Evolutionary conservation across 2,329 filamentous ascomycete species (phyloP).

Genomic region (Curvularia spicifera): DNA sequence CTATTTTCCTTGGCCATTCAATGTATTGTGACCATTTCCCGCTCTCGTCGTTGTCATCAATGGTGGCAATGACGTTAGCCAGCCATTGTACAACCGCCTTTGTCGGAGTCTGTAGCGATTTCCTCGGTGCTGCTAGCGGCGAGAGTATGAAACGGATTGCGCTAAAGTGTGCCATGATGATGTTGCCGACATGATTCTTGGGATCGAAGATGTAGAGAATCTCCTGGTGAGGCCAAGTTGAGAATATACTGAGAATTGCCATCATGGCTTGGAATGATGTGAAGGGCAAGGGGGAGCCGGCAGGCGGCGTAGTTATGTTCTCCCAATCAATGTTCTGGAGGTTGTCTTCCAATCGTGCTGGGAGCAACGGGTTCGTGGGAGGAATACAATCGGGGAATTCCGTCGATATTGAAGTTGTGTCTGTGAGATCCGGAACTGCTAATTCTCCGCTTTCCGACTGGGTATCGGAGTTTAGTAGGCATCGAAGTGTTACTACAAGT

Average conservation of each 20-base stretch:
- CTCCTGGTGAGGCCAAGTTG: conserved; percentile 28
- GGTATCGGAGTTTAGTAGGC: conserved; percentile 15
- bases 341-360: not conserved
- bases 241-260: conserved; percentile 23
- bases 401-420: not conserved
- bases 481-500: conserved; percentile 18
- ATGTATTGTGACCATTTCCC: conserved; percentile 43
- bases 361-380: conserved; percentile 20
- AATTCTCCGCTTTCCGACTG: not conserved
- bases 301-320: conserved; percentile 13
- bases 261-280: conserved; percentile 27
- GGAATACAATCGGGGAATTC: not conserved
- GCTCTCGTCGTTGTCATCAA: conserved; percentile 34
- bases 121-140: conserved; percentile 20
- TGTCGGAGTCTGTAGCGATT: conserved; percentile 20
- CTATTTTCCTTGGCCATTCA: conserved; percentile 38
- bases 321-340: conserved; percentile 19
- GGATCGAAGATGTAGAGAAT: conserved; percentile 25
- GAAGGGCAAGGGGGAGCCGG: conserved; percentile 5
- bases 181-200: conserved; percentile 22
- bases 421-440: not conserved
- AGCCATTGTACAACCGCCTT: conserved; percentile 48
- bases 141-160: conserved; percentile 24
- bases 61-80: conserved; percentile 42
- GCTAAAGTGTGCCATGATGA: conserved; percentile 28